Conservation (phyloP, 1,284 basidiomycete species). For the Rhodotorula sp. region DNA sequence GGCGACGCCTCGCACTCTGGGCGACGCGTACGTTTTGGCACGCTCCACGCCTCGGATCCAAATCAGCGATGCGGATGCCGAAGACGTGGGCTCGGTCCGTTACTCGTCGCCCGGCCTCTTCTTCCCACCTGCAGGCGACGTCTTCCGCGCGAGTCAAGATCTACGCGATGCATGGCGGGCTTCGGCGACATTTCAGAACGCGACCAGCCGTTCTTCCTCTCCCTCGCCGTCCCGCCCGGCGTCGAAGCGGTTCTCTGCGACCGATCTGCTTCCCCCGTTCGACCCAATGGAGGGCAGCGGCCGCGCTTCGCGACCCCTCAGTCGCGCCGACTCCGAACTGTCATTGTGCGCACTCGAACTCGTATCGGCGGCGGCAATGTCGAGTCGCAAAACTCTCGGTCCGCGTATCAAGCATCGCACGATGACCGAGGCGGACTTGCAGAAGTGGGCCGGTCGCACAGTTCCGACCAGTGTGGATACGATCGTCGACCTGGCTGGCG, state of each 20-base stretch:
- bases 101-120: constrained; percentile 1
- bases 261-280: constrained; percentile 21
- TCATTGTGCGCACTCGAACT: constrained; percentile 31
- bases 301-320: background rate
- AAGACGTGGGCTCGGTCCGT: background rate
- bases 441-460: background rate
- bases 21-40: background rate
- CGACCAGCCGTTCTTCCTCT: constrained; percentile 7
- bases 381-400: constrained; percentile 12
- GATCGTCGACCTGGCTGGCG: constrained; percentile 8
- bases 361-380: constrained; percentile 9
- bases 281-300: background rate
- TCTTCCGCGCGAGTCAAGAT: constrained; percentile 19
- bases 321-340: constrained; percentile 22
- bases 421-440: constrained; percentile 8
- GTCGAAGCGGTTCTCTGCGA: background rate
- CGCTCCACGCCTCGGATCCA: constrained; percentile 24
- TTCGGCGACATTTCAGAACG: constrained; percentile 8
- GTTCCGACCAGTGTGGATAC: background rate
- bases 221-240: background rate
- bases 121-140: constrained; percentile 11
- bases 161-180: constrained; percentile 15
- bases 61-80: constrained; percentile 21
- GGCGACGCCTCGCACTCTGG: background rate
- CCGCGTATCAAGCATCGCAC: constrained; percentile 25